These are phyloP conservation scores for Monosporascus sp. DNA, from an alignment of 2,329 filamentous ascomycete species.

Conservation along the genomic window DNA sequence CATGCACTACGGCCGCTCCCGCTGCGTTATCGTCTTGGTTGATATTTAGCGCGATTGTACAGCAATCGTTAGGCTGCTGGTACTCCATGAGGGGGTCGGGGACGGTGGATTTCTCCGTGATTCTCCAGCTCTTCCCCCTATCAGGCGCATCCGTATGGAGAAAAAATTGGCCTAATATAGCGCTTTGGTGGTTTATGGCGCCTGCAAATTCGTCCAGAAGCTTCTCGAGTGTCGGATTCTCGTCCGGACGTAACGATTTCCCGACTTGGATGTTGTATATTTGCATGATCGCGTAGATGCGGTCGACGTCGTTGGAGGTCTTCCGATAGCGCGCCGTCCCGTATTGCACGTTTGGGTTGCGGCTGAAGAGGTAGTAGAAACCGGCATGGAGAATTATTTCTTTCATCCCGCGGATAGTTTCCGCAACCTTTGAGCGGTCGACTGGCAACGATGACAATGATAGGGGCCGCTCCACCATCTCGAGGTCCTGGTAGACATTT, in stretches of 20 bases:
- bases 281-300: slow-evolving; percentile 1
- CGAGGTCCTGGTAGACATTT: background rate
- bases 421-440: too few species aligned
- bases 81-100: background rate
- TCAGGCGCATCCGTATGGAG: background rate
- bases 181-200: background rate
- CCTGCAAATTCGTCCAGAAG: background rate
- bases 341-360: background rate
- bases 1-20: too few species aligned
- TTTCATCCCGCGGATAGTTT: background rate
- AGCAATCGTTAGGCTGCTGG: background rate
- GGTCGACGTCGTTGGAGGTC: background rate
- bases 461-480: background rate
- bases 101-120: background rate
- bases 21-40: too few species aligned
- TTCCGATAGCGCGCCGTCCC: background rate
- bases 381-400: background rate
- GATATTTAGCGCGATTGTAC: too few species aligned
- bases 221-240: background rate
- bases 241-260: background rate
- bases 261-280: background rate
- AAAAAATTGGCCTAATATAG: background rate
- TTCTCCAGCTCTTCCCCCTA: background rate
- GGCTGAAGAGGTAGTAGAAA: background rate
- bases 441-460: background rate